Percentiles rank a stretch among this genome's conserved stretches.
Conservation (phyloP, 1,284 basidiomycete genomes). For the Neolentinus lepideus region DNA sequence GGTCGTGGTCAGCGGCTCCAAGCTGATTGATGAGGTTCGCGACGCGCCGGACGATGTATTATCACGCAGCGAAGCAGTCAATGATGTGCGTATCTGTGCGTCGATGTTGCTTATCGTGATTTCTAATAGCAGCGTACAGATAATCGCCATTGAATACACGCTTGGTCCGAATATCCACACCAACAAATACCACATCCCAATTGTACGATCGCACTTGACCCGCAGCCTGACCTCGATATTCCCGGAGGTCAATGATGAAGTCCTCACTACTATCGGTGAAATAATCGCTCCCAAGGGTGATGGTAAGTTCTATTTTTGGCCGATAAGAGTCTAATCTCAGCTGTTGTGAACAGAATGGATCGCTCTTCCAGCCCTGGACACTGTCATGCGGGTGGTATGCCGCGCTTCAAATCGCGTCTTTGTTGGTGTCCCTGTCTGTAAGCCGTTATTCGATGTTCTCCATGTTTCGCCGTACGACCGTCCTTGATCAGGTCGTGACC, state of each 20-base stretch:
- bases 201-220: slow-evolving; percentile 13
- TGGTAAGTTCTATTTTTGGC: slow-evolving; percentile 1
- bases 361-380: slow-evolving; percentile 23
- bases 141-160: slow-evolving; percentile 6
- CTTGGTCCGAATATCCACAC: slow-evolving; percentile 4
- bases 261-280: slow-evolving; percentile 7
- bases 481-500: slow-evolving; percentile 17
- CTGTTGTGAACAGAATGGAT: slow-evolving; percentile 16
- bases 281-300: neutral
- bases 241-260: slow-evolving; percentile 13
- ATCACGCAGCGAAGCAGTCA: slow-evolving; percentile 25
- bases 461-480: neutral
- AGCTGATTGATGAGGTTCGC: slow-evolving; percentile 32
- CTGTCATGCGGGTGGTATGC: slow-evolving; percentile 34
- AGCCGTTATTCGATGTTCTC: neutral
- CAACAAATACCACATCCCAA: slow-evolving; percentile 8
- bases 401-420: slow-evolving; percentile 38
- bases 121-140: neutral
- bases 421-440: slow-evolving; percentile 34
- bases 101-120: neutral
- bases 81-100: slow-evolving; percentile 23
- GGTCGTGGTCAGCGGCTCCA: slow-evolving; percentile 26
- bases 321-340: neutral
- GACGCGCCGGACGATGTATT: slow-evolving; percentile 29
- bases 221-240: slow-evolving; percentile 11